Conservation (phyloP, 78 protist genomes). For the Cavenderia fasciculata region DNA sequence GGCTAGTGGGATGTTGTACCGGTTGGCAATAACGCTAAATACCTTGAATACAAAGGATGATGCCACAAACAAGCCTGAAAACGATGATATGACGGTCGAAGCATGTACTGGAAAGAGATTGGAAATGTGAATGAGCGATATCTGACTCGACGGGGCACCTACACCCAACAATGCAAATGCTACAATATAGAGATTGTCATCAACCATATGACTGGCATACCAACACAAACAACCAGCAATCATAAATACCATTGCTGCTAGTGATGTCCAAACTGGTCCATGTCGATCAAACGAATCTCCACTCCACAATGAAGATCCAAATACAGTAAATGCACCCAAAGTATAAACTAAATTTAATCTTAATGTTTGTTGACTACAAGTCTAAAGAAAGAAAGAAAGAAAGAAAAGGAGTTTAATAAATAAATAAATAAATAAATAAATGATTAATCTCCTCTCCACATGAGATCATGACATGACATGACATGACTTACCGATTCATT, state of each 20-base stretch:
- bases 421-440: neutral
- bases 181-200: constrained; percentile 35
- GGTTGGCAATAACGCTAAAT: constrained; percentile 15
- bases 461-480: neutral
- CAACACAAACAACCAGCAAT: constrained; percentile 32
- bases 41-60: constrained; percentile 45
- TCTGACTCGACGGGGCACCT: constrained; percentile 69
- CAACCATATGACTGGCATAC: neutral
- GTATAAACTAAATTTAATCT: constrained; percentile 69
- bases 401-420: too few relatives aligned
- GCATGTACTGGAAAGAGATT: constrained; percentile 27
- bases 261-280: constrained; percentile 48
- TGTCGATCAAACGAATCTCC: constrained; percentile 50
- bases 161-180: constrained; percentile 62
- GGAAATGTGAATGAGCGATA: constrained; percentile 40
- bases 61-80: constrained; percentile 67
- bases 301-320: constrained; percentile 65
- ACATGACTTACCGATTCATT: neutral
- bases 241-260: constrained; percentile 5
- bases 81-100: constrained; percentile 15
- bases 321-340: constrained; percentile 60
- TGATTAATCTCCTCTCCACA: neutral
- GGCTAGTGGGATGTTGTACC: neutral
- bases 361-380: constrained; percentile 24
- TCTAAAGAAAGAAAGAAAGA: too few relatives aligned